Percentiles rank a stretch among this genome's conserved stretches.
These are phyloP conservation scores for Umbellularia californica DNA, from an alignment of 164 flowering plant species.

Conservation along the genomic window DNA sequence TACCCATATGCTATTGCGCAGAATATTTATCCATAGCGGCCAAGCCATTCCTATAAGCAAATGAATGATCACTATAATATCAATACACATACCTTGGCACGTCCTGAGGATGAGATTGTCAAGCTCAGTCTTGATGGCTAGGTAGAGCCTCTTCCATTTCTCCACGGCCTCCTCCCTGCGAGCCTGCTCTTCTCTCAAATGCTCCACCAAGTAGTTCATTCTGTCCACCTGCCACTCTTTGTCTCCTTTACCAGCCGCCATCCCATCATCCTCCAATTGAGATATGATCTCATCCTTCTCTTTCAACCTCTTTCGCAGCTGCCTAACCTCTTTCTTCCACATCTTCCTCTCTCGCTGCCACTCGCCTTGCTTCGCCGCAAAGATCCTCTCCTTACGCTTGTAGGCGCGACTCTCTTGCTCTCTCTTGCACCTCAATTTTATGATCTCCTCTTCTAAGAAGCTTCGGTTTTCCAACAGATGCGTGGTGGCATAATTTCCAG, in stretches of 20 bases:
- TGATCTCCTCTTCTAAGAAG: constrained; percentile 8
- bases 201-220: constrained; percentile 29
- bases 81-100: constrained; percentile 28
- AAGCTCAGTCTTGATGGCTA: constrained; percentile 72
- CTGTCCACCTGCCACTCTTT: constrained; percentile 23
- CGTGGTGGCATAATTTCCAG: neutral
- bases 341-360: constrained; percentile 12
- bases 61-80: too few species aligned
- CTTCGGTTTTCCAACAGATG: neutral
- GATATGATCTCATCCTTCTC: constrained; percentile 9
- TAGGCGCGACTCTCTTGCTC: constrained; percentile 7
- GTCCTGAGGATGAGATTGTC: constrained; percentile 73
- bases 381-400: neutral
- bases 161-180: constrained; percentile 58
- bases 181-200: constrained; percentile 49
- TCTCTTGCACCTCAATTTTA: constrained; percentile 3
- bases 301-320: constrained; percentile 2
- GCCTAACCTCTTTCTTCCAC: constrained; percentile 10
- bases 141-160: constrained; percentile 80
- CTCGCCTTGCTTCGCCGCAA: constrained; percentile 3
- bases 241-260: constrained; percentile 10
- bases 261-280: constrained; percentile 6
- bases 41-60: neutral
- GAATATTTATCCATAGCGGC: too few species aligned
- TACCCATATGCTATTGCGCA: too few species aligned